Conservation (phyloP, 1,284 basidiomycete species). For the Austroboletus niveus region DNA sequence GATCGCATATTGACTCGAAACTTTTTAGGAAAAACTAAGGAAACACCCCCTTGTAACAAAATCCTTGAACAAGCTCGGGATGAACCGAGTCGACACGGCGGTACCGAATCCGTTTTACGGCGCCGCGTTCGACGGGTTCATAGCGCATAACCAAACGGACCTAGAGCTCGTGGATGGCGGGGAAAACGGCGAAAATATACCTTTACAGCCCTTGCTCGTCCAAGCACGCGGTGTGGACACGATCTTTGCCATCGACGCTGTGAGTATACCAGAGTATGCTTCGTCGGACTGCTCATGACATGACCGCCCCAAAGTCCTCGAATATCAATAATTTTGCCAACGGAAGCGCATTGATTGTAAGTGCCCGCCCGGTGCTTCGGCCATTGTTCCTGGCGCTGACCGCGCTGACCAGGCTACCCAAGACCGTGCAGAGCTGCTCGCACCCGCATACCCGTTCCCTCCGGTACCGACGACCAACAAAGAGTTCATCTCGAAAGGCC, state of each 20-base stretch:
- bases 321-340: constrained; percentile 36
- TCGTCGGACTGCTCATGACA: background rate
- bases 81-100: constrained; percentile 26
- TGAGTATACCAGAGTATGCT: constrained; percentile 16
- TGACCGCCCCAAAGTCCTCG: constrained; percentile 20
- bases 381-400: background rate
- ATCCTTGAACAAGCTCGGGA: constrained; percentile 18
- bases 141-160: constrained; percentile 35
- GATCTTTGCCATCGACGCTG: constrained; percentile 53
- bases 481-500: constrained; percentile 35
- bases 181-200: constrained; percentile 44
- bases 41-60: constrained; percentile 13
- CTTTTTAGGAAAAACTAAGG: background rate
- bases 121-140: constrained; percentile 35
- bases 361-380: constrained; percentile 11
- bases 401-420: constrained; percentile 33
- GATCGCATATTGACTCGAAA: background rate
- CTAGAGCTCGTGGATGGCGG: constrained; percentile 43
- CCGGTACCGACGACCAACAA: constrained; percentile 33
- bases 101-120: constrained; percentile 46
- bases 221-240: constrained; percentile 49
- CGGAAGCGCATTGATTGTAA: constrained; percentile 43
- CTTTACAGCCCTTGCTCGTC: constrained; percentile 54
- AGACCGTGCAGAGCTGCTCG: constrained; percentile 38
- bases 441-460: constrained; percentile 41